Base-by-base conservation (phyloP, 768 basidiomycete genomes). In the Melanogaster broomeanus region DNA sequence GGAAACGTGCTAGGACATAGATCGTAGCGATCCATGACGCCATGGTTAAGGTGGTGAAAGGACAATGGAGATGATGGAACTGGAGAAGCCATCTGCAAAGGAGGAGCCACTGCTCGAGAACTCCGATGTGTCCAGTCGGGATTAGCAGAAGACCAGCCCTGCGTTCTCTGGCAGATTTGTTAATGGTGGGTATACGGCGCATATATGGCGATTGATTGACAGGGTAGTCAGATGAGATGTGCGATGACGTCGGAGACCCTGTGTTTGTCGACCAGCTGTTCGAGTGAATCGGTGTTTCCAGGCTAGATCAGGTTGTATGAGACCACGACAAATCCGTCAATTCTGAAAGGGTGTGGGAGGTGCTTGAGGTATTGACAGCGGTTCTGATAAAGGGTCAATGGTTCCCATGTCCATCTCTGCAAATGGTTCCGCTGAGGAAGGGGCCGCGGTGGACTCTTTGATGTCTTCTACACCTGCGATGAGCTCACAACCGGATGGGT, bases 71-170 rank as follows among this genome's bases (percentile, higher is more conserved):
- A 77, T n/a, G 83, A 81, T 4, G 84, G 84, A 6, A 79, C 74
- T 8, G 84, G 81, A n/a, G 83, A 68, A 65, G 45, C 72, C 72
- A 51, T 68, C 62, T 35, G 75, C 69, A 19, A 74, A 74, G 16
- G 74, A 76, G 18, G 77, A 77, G 25, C 76, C 70, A 33, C 71
- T 72, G 58, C 72, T 74, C 28, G 69, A 72, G 18, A 72, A 66
- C 15, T 69, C 68, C 43, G 77, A 77, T 15, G 80, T 73, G 55
- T 89, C 88, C n/a, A 92, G 76, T 0, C 90, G 8, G 90, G 90
- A 62, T 92, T 91, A 22, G 86, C 76, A 21, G 87, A 89, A 55
- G 92, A 82, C 90, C 90, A 92, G 69, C 90, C 89, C 40, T 84
- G 79, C 11, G 86, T 77, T 3, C 87, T 87, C 90, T 90, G 0